Evolutionary conservation across 805 yeast genomes (phyloP).

Genomic region (Metschnikowia rubicola): DNA sequence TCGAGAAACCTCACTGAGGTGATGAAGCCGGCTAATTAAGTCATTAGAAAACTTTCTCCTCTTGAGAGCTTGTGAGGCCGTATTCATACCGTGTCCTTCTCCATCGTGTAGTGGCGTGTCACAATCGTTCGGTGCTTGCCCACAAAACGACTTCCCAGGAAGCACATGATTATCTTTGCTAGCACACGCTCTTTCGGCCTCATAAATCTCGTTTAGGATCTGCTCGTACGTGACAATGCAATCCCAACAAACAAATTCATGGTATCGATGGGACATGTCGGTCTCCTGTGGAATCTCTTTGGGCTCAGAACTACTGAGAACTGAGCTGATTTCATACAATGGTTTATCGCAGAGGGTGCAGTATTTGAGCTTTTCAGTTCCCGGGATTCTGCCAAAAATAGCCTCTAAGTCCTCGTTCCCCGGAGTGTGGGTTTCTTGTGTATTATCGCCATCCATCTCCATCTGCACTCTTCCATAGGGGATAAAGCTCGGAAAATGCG

Average conservation of each 20-base stretch:
- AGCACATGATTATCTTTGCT: not conserved
- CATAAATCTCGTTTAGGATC: slow-evolving; percentile 41
- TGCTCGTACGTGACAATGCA: slow-evolving; percentile 59
- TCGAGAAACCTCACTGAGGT: slow-evolving; percentile 15
- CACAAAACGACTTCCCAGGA: not conserved
- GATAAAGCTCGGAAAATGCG: not conserved
- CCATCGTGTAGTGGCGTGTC: no score
- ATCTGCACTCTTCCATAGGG: no score
- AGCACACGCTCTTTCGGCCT: slow-evolving; percentile 10
- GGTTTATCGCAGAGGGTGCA: slow-evolving; percentile 74
- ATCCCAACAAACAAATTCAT: slow-evolving; percentile 61
- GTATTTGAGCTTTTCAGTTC: slow-evolving; percentile 38
- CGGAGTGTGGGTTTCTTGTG: not conserved
- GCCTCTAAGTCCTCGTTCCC: slow-evolving; percentile 29
- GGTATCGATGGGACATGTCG: slow-evolving; percentile 24
- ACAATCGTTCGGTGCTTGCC: no score
- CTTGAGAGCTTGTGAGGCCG: not conserved
- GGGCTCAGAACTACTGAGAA: slow-evolving; percentile 23
- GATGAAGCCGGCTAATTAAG: slow-evolving; percentile 19
- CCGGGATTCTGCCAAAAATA: slow-evolving; percentile 38
- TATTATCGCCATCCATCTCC: no score
- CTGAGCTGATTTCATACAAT: slow-evolving; percentile 55
- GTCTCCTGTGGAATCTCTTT: not conserved
- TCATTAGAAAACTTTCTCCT: slow-evolving; percentile 25
- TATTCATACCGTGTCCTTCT: no score